phyloP scores from a whole-genome alignment of 805 yeast genomes.

The Nakazawaea ambrosiae region DNA sequence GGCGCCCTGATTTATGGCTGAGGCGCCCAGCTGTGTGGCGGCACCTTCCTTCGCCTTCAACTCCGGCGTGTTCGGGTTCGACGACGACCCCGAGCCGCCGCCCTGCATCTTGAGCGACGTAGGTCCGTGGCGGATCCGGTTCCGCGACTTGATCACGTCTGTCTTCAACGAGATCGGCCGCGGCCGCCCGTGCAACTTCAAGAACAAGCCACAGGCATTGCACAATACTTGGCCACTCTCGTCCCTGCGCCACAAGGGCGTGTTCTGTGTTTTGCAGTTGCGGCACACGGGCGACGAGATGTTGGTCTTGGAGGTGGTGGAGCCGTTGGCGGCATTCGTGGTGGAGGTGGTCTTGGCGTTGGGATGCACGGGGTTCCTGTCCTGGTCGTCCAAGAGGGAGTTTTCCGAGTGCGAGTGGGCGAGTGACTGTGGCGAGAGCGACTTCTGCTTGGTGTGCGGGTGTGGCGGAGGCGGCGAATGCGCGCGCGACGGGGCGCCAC shows the following conservation, averaged over 20 bases:
- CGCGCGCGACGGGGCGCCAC: too few species aligned
- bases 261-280: conserved; percentile 86
- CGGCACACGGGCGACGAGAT: conserved; percentile 70
- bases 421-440: neutral
- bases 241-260: conserved; percentile 94
- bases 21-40: too few species aligned
- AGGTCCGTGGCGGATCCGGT: conserved; percentile 61
- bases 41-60: conserved; percentile 40
- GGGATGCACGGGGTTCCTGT: conserved; percentile 38
- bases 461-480: neutral
- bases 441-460: too few species aligned
- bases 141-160: conserved; percentile 86
- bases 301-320: conserved; percentile 58
- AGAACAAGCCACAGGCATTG: conserved; percentile 88
- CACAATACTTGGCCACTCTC: conserved; percentile 87
- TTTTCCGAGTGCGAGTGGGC: conserved; percentile 7
- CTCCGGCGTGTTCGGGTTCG: conserved; percentile 45
- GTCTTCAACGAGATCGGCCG: conserved; percentile 89
- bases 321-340: conserved; percentile 49
- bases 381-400: conserved; percentile 12
- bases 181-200: conserved; percentile 87
- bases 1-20: too few species aligned
- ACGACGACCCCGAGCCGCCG: conserved; percentile 12
- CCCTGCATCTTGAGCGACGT: conserved; percentile 11
- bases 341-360: conserved; percentile 54